Evolutionary conservation across 2,329 filamentous ascomycete species (phyloP).

Genomic region (Colletotrichum viniferum): DNA sequence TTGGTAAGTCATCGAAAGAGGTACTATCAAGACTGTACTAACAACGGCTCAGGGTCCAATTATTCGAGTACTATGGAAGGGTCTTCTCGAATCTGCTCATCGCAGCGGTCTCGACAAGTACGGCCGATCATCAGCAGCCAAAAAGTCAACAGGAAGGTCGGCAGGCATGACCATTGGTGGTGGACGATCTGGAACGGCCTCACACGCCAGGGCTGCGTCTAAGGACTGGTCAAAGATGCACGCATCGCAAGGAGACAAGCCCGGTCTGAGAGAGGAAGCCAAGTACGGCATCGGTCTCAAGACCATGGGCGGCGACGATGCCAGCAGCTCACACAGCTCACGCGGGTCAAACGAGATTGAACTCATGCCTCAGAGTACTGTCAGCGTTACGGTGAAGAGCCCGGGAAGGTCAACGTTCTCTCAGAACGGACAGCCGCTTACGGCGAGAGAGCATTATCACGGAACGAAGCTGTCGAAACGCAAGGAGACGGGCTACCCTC

Average conservation of each 20-base stretch:
- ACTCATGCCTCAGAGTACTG: not conserved
- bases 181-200: not conserved
- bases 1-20: not conserved
- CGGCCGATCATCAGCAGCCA: not conserved
- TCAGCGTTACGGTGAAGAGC: constrained; percentile 8
- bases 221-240: constrained; percentile 11
- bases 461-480: not conserved
- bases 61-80: constrained; percentile 2
- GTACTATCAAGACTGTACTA: not conserved
- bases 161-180: constrained; percentile 11
- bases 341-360: constrained; percentile 6
- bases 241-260: not conserved
- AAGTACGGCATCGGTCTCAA: constrained; percentile 24
- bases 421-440: not conserved
- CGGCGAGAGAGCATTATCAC: constrained; percentile 6
- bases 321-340: constrained; percentile 15
- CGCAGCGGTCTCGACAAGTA: constrained; percentile 5
- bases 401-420: not conserved
- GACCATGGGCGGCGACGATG: constrained; percentile 21
- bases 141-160: constrained; percentile 2
- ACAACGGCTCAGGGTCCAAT: not conserved
- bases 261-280: not conserved
- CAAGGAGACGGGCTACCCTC: not conserved
- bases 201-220: not conserved
- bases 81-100: not conserved